Conservation (phyloP, 2,329 filamentous ascomycete genomes). For the Ophiostoma piceae region DNA sequence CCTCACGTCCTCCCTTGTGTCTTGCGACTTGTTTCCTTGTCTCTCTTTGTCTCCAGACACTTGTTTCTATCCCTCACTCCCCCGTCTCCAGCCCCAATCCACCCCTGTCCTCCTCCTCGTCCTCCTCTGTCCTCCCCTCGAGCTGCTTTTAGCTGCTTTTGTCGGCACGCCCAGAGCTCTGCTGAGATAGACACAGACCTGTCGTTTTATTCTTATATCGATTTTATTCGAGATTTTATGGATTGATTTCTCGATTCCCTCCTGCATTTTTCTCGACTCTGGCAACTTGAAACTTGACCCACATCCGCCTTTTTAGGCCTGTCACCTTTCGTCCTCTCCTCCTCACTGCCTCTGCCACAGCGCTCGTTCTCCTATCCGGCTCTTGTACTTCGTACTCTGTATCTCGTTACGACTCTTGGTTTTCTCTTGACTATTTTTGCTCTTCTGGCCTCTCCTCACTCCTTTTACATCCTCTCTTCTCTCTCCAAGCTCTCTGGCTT, state of each 20-base stretch:
- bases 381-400: background rate
- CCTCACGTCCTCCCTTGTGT: slow-evolving; percentile 3
- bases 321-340: background rate
- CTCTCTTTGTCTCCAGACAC: slow-evolving; percentile 4
- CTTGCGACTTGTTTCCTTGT: slow-evolving; percentile 8
- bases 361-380: slow-evolving; percentile 12
- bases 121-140: background rate
- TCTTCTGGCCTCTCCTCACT: slow-evolving; percentile 3
- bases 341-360: background rate
- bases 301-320: slow-evolving; percentile 21
- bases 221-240: too few relatives aligned
- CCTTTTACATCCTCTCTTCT: slow-evolving; percentile 2
- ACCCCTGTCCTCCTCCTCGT: background rate
- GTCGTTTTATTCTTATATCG: slow-evolving; percentile 10
- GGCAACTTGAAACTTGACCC: slow-evolving; percentile 24
- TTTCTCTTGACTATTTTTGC: background rate
- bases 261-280: slow-evolving; percentile 5
- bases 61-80: background rate
- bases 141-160: slow-evolving; percentile 12
- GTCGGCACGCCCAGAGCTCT: slow-evolving; percentile 18
- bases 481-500: too few relatives aligned
- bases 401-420: background rate
- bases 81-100: slow-evolving; percentile 9
- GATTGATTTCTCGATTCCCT: background rate
- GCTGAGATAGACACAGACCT: slow-evolving; percentile 7